These are phyloP conservation scores for Hibiscus trionum DNA, from an alignment of 345 rosid species.

Conservation along the genomic window DNA sequence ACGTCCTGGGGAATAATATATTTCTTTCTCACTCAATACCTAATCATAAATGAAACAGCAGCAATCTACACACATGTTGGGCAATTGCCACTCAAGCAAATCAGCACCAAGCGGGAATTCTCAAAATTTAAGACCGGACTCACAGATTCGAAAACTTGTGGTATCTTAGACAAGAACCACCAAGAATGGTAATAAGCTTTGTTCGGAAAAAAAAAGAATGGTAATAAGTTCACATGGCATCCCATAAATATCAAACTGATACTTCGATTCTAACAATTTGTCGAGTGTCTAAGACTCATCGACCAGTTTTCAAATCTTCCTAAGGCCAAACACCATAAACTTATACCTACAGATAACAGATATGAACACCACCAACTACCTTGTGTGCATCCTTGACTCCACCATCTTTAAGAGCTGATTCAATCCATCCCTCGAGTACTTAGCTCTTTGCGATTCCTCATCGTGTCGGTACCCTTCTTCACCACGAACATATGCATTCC, in stretches of 20 bases:
- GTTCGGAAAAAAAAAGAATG: background rate
- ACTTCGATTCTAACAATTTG: background rate
- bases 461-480: constrained; percentile 29
- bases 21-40: background rate
- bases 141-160: background rate
- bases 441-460: constrained; percentile 35
- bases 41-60: background rate
- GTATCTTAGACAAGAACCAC: background rate
- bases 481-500: constrained; percentile 23
- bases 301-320: background rate
- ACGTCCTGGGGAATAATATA: background rate
- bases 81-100: background rate
- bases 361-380: constrained; percentile 29
- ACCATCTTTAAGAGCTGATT: constrained; percentile 39
- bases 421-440: constrained; percentile 50
- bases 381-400: constrained; percentile 37
- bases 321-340: background rate
- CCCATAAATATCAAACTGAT: background rate
- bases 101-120: background rate
- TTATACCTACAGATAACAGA: background rate
- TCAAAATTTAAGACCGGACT: background rate
- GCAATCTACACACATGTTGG: background rate
- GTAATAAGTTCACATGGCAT: background rate
- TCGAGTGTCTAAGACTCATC: background rate
- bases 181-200: background rate